These are phyloP conservation scores for Cladorrhinum sp. DNA, from an alignment of 2,329 filamentous ascomycete genomes.

Conservation along the genomic window DNA sequence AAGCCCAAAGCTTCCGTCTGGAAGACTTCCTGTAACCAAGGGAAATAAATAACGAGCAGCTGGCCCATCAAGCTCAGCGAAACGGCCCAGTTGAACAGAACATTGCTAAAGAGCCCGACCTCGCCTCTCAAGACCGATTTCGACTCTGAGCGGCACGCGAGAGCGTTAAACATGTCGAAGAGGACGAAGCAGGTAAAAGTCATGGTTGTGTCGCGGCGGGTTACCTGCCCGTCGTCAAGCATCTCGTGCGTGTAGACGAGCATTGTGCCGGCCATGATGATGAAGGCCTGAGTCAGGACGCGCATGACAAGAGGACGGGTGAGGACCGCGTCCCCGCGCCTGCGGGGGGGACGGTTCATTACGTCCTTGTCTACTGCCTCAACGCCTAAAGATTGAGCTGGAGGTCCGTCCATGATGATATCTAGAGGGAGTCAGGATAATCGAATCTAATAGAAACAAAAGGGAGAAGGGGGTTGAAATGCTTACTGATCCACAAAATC, in stretches of 20 bases:
- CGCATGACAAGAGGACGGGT: conserved; percentile 77
- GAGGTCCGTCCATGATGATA: conserved; percentile 98
- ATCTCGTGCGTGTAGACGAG: conserved; percentile 90
- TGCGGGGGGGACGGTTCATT: conserved; percentile 85
- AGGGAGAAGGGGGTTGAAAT: conserved; percentile 25
- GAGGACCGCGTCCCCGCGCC: conserved; percentile 85
- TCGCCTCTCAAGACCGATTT: conserved; percentile 89
- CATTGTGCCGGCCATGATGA: conserved; percentile 93
- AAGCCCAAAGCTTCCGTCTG: conserved; percentile 84
- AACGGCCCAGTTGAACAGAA: conserved; percentile 96
- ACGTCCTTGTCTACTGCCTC: conserved; percentile 92
- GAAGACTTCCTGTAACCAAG: conserved; percentile 89
- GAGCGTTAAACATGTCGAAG: conserved; percentile 99
- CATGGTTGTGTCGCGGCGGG: conserved; percentile 95
- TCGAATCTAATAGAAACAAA: not conserved
- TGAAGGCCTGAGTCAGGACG: conserved; percentile 78
- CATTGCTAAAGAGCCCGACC: conserved; percentile 77
- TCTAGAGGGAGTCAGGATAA: conserved; percentile 53
- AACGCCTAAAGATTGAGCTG: conserved; percentile 93
- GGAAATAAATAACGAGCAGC: conserved; percentile 88
- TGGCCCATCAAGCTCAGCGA: conserved; percentile 81
- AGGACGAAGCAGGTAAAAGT: conserved; percentile 98
- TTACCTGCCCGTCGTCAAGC: conserved; percentile 76
- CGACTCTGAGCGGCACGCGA: conserved; percentile 85
- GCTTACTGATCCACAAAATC: conserved; percentile 98